Evolutionary conservation across 805 yeast species (phyloP).

Genomic region (Kodamaea hsintzibuensis): DNA sequence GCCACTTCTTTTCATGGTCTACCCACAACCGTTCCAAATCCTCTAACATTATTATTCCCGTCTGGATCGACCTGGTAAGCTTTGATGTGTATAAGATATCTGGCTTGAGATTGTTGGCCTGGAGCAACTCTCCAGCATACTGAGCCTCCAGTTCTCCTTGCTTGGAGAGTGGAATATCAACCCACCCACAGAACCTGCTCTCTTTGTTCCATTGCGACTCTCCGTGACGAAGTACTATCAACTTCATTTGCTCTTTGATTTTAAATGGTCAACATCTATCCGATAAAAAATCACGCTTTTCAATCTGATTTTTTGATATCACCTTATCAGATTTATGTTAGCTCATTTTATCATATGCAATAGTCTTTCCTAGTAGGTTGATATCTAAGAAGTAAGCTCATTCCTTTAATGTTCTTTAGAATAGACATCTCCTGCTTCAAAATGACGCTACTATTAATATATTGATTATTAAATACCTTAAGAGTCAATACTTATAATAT

Average conservation of each 20-base stretch:
- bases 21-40: conserved; percentile 34
- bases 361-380: too few species aligned
- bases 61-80: conserved; percentile 40
- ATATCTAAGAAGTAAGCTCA: too few species aligned
- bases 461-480: too few species aligned
- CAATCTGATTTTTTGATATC: not conserved
- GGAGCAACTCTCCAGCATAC: conserved; percentile 39
- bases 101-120: conserved; percentile 28
- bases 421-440: too few species aligned
- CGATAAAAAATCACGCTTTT: not conserved
- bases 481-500: too few species aligned
- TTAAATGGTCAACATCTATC: not conserved
- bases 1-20: conserved; percentile 41
- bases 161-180: conserved; percentile 39
- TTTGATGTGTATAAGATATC: conserved; percentile 40
- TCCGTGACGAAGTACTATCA: conserved; percentile 46
- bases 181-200: conserved; percentile 48
- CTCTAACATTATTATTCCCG: conserved; percentile 40
- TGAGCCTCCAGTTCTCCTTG: conserved; percentile 42
- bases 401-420: too few species aligned
- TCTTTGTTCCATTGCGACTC: conserved; percentile 46
- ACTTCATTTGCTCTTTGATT: conserved; percentile 25
- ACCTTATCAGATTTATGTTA: not conserved
- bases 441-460: too few species aligned
- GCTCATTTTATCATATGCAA: too few species aligned